Conservation (phyloP, 2,329 filamentous ascomycete genomes). For the Lachnellula cervina region DNA sequence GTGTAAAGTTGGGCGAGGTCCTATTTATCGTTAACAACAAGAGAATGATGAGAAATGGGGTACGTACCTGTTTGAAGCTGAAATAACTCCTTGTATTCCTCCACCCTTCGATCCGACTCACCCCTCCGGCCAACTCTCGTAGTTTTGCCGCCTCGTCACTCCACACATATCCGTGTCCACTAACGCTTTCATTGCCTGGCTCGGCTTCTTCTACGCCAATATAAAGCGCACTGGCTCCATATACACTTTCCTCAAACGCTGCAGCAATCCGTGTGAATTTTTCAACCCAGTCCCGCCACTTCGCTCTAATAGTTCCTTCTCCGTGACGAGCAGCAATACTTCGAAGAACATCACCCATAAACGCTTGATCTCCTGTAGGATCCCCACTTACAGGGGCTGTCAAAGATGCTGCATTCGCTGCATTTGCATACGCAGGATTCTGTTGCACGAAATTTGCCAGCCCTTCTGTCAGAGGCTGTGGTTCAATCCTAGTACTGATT, state of each 20-base stretch:
- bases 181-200: conserved; percentile 51
- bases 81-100: conserved; percentile 93
- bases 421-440: conserved; percentile 51
- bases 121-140: conserved; percentile 85
- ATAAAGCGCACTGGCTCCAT: conserved; percentile 84
- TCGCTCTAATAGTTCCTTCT: conserved; percentile 82
- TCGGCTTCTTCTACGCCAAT: conserved; percentile 73
- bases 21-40: conserved; percentile 40
- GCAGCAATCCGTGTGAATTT: conserved; percentile 91
- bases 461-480: conserved; percentile 76
- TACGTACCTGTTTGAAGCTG: conserved; percentile 77
- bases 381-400: conserved; percentile 44
- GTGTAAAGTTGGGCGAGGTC: conserved; percentile 62
- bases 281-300: conserved; percentile 91
- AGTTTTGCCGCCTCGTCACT: conserved; percentile 73
- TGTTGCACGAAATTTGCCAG: conserved; percentile 83
- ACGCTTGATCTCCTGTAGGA: conserved; percentile 78
- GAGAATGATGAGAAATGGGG: background rate
- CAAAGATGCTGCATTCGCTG: conserved; percentile 39
- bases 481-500: conserved; percentile 84
- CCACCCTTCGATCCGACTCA: conserved; percentile 94
- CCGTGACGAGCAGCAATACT: conserved; percentile 84
- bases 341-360: conserved; percentile 80
- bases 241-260: conserved; percentile 92
- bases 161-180: conserved; percentile 95